A percentile compares a stretch with the other conserved stretches of the same genome.
Evolutionary conservation across 352 stramenopile genomes (phyloP).

Genomic region (Phytophthora pini): DNA sequence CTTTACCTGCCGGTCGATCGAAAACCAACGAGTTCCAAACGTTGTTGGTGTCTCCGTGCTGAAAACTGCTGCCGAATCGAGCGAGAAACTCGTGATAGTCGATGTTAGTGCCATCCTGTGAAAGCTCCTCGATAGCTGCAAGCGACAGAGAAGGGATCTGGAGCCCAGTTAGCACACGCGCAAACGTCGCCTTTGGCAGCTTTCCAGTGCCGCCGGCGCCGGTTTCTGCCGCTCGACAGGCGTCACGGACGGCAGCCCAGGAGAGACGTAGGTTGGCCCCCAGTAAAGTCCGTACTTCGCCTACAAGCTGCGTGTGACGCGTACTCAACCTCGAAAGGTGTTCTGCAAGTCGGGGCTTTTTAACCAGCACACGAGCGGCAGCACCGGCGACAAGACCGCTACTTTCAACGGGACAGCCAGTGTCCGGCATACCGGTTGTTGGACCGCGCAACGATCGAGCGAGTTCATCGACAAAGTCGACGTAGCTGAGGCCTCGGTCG

Average conservation of each 20-base stretch:
- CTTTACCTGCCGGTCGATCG: constrained; percentile 31
- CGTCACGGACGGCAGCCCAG: constrained; percentile 62
- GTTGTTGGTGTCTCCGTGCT: constrained; percentile 69
- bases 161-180: constrained; percentile 47
- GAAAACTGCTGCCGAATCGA: constrained; percentile 68
- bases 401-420: constrained; percentile 18
- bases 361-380: constrained; percentile 48
- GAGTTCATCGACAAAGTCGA: constrained; percentile 68
- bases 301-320: constrained; percentile 53
- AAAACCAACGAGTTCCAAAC: constrained; percentile 68
- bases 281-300: constrained; percentile 55
- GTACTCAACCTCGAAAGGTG: constrained; percentile 57
- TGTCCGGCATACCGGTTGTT: constrained; percentile 12
- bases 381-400: constrained; percentile 43
- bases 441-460: constrained; percentile 54
- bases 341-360: constrained; percentile 63
- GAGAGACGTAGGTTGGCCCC: constrained; percentile 53
- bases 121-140: constrained; percentile 33
- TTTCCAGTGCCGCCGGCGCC: constrained; percentile 34
- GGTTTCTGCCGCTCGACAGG: constrained; percentile 50
- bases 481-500: constrained; percentile 61
- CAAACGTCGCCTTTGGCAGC: constrained; percentile 50
- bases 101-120: constrained; percentile 38
- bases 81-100: constrained; percentile 76
- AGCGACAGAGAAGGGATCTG: constrained; percentile 48